Conservation (phyloP, 2,329 filamentous ascomycete species). For the Fusarium palustre region DNA sequence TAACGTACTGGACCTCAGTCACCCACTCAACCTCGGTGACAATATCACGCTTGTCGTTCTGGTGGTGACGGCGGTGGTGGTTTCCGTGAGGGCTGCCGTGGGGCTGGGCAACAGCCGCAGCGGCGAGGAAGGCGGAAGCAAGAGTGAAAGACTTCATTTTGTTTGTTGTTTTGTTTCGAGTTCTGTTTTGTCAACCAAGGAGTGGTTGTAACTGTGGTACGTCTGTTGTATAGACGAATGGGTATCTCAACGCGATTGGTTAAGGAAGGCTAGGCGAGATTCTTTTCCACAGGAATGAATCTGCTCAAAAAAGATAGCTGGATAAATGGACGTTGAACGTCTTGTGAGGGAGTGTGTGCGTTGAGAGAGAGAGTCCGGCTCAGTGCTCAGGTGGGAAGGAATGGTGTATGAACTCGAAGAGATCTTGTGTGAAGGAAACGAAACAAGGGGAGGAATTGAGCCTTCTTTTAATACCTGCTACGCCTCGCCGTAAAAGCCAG, state of each 20-base stretch:
- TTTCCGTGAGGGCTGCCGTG: conserved; percentile 50
- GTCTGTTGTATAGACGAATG: conserved; percentile 34
- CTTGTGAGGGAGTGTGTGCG: conserved; percentile 44
- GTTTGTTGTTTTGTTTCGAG: conserved; percentile 29
- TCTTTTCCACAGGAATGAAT: conserved; percentile 49
- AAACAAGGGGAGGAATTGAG: conserved; percentile 43
- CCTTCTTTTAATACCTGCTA: conserved; percentile 41
- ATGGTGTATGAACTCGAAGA: conserved; percentile 46
- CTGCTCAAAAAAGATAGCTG: conserved; percentile 38
- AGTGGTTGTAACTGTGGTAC: conserved; percentile 39
- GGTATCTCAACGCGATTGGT: conserved; percentile 44
- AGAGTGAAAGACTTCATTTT: conserved; percentile 57
- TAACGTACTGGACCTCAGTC: conserved; percentile 61
- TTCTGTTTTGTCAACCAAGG: conserved; percentile 38
- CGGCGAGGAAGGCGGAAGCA: conserved; percentile 52
- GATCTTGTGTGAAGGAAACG: conserved; percentile 42
- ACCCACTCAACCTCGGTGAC: conserved; percentile 65
- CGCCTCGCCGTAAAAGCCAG: conserved; percentile 43
- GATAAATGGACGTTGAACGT: conserved; percentile 43
- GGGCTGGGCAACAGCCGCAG: conserved; percentile 64
- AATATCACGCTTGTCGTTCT: conserved; percentile 55
- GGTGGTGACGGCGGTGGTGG: conserved; percentile 54
- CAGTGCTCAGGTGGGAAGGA: conserved; percentile 48
- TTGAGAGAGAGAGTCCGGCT: conserved; percentile 45
- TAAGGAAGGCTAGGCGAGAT: conserved; percentile 41